Conservation (phyloP, 257 asterid genomes). For the Capsicum rhomboideum region DNA sequence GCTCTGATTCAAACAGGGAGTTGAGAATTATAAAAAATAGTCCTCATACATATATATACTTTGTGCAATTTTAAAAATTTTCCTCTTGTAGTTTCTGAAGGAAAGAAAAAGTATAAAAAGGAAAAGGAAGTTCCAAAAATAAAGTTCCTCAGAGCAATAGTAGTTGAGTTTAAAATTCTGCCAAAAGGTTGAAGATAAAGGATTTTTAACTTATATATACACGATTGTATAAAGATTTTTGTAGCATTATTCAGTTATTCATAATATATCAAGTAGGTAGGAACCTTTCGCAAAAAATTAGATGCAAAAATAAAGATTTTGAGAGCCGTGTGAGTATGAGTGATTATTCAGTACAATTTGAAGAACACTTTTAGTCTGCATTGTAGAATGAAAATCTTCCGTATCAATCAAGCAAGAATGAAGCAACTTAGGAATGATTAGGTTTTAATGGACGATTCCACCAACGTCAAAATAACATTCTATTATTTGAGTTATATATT, state of each 20-base stretch:
- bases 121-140: background rate
- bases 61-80: background rate
- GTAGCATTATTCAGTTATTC: background rate
- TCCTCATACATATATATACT: background rate
- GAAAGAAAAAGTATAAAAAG: background rate
- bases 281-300: background rate
- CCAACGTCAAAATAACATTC: background rate
- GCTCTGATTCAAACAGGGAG: background rate
- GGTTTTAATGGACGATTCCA: fast-evolving
- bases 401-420: too few species aligned
- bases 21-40: background rate
- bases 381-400: too few species aligned
- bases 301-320: background rate
- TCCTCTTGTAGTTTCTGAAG: background rate
- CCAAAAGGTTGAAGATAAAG: background rate
- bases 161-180: background rate
- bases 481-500: background rate
- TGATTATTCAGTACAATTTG: background rate
- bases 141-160: background rate
- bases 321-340: background rate
- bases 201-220: background rate
- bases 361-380: too few species aligned
- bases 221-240: background rate
- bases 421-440: background rate
- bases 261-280: background rate